phyloP scores from a whole-genome alignment of 108 stramenopile species.

The Cyclotella atomus region DNA sequence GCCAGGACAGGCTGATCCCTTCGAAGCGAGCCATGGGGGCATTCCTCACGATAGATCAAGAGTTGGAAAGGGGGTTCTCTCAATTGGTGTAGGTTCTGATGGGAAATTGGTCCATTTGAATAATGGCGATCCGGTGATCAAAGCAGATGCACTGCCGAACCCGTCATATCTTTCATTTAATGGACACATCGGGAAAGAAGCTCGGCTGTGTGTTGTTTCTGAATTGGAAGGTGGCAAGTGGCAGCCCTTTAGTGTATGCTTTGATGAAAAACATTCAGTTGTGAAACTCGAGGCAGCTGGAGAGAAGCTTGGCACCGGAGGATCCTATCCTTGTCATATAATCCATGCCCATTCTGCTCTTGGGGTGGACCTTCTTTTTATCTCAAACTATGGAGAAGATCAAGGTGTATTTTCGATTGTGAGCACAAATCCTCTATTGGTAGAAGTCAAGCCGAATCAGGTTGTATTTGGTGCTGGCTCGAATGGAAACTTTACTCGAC shows the following conservation, averaged over 20 bases:
- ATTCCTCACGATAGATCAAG: constrained; percentile 43
- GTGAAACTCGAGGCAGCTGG: constrained; percentile 18
- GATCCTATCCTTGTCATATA: constrained; percentile 44
- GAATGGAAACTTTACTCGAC: constrained; percentile 28
- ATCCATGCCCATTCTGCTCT: background rate
- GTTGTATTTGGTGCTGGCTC: constrained; percentile 39
- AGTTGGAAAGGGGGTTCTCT: constrained; percentile 38
- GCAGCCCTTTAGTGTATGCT: constrained; percentile 15
- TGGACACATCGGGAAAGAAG: background rate
- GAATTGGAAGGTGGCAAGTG: constrained; percentile 38
- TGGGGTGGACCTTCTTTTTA: constrained; percentile 17
- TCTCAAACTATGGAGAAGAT: constrained; percentile 47
- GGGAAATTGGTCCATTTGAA: constrained; percentile 33
- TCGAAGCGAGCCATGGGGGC: constrained; percentile 37
- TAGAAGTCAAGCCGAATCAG: background rate
- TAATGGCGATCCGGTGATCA: constrained; percentile 32
- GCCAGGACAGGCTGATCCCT: constrained; percentile 48
- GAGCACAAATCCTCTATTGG: constrained; percentile 4
- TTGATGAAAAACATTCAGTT: background rate
- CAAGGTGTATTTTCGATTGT: constrained; percentile 32
- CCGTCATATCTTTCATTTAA: constrained; percentile 38
- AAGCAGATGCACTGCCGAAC: constrained; percentile 33
- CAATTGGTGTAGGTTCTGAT: constrained; percentile 20
- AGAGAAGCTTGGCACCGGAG: constrained; percentile 24
- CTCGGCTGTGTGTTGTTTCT: constrained; percentile 39